Base-by-base conservation (phyloP, 148 eudicot genomes). In the Talinum fruticosum region DNA sequence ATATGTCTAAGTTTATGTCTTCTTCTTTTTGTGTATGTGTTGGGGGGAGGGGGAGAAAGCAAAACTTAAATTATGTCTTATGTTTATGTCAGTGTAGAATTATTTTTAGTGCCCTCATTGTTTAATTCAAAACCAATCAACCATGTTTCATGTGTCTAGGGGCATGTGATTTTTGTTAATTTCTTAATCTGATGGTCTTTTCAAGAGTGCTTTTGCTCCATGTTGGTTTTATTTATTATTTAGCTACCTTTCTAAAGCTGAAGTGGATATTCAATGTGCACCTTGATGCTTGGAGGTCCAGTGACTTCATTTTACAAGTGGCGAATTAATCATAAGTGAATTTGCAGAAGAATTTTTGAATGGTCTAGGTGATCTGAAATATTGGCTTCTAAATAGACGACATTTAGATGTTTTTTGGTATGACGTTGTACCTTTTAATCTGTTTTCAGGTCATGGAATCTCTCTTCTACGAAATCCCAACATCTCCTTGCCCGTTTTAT, bases 401-500 rank as follows among this genome's bases (percentile, higher is more conserved):
- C n/a, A n/a, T 57, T 51, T 53, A 53, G 18, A 13, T 18, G 21
- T n/a, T 23, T 57, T 8, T n/a, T 0, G 23, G 47, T 57, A 8
- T n/a, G n/a, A 57, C 64, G 23, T 23, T 57, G 10, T 57, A 57
- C 64, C 5, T 57, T 57, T n/a, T 5, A 24, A 10, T n/a, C 64
- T 57, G 26, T n/a, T 57, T 57, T 57, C 64, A 57, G 28, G 64
- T n/a, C 64, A n/a, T 57, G 64, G 64, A 57, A 57, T 57, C 64
- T 23, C 0, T 57, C 2, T 47, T 70, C 37, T 23, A 38, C 69
- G 12, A 69, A 75, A 79, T 71, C 83, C 75, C 62, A 32, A 24
- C 41, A 69, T 62, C 13, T 41, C 59, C 72, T 34, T 57, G 38
- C 49, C 51, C 23, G 68, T 81, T 71, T 29, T 81, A 71, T 36